Evolutionary conservation across 148 eudicot species (phyloP), one percentile per base, ranked within the genome.

Genomic region (Diospyros kaki): DNA sequence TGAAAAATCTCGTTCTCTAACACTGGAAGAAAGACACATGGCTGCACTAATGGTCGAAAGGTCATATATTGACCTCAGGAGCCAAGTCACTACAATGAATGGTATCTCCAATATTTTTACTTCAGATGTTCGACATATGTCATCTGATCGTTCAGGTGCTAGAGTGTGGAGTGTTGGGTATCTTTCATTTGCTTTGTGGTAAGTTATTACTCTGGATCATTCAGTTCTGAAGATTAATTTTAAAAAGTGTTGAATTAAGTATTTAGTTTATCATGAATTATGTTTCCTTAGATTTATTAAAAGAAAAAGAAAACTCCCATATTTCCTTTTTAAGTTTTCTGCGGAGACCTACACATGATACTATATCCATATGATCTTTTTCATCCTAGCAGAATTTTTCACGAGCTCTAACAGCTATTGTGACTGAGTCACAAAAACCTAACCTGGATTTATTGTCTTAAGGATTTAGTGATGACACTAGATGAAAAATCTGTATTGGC

Each of bases 121-220:
- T 58, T 83, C 90, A 64, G 98, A 95, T 76, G 89, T 95, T 61
- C 93, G 80, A 81, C 85, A 82, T 85, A 64, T 95, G 90, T 45
- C 85, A 78, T 87, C 97, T 39, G 93, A 93, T 86, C 89, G 81
- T 82, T 85, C 89, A 45, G 81, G 85, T 55, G 89, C 89, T 75
- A 95, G 83, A 78, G 98, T 95, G 66, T 95, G 99, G 99, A 87
- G 84, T 79, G 97, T 91, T 68, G 97, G 97, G 58, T 78, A 83
- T 84, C 78, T 80, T 61, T 84, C 92, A 55, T 92, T 88, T 84
- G 94, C 98, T 64, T 58, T 95, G 72, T 95, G 99, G 99, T 95
- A 95, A 68, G 88, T 79, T 65, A 28, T 28, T 28, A 28, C 28
- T 28, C 28, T 28, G 28, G 28, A 28, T 28, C 28, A 28, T 28